These are phyloP conservation scores for Cicer arietinum DNA, from an alignment of 306 rosid genomes.

Conservation along the genomic window DNA sequence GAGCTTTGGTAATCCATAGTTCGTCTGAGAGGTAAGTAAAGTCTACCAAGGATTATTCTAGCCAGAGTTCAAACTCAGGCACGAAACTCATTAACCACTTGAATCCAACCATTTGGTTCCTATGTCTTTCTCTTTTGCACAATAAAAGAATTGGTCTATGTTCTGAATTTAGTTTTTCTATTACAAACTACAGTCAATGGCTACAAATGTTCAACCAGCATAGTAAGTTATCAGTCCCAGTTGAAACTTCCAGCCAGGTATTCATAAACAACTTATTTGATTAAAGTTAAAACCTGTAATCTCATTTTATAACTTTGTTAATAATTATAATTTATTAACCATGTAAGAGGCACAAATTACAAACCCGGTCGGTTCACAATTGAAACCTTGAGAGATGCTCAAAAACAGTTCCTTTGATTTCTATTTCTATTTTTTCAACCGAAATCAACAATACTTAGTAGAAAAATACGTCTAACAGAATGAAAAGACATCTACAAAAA, in stretches of 20 bases:
- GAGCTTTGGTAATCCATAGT: too few relatives aligned
- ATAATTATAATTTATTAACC: background rate
- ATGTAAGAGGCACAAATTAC: too few relatives aligned
- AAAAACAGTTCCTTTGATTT: constrained; percentile 2
- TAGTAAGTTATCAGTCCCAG: background rate
- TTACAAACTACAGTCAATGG: background rate
- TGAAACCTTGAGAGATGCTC: constrained; percentile 9
- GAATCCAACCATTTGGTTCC: too few relatives aligned
- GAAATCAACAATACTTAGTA: too few relatives aligned
- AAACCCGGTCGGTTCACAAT: background rate
- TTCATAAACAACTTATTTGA: constrained; percentile 35
- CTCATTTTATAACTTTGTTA: background rate
- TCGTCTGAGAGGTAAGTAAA: too few relatives aligned
- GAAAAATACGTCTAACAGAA: background rate
- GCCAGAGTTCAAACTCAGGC: too few relatives aligned
- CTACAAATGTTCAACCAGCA: constrained; percentile 8
- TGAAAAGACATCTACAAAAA: constrained; percentile 6
- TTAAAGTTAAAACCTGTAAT: background rate
- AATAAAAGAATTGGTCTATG: constrained; percentile 20
- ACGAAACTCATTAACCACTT: too few relatives aligned
- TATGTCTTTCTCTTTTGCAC: constrained; percentile 27
- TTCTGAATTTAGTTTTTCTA: background rate
- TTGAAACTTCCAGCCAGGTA: constrained; percentile 25
- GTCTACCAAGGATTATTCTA: too few relatives aligned
- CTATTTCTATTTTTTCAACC: background rate